These are phyloP conservation scores for Eutrema heterophyllum DNA, from an alignment of 345 rosid genomes.

Conservation along the genomic window DNA sequence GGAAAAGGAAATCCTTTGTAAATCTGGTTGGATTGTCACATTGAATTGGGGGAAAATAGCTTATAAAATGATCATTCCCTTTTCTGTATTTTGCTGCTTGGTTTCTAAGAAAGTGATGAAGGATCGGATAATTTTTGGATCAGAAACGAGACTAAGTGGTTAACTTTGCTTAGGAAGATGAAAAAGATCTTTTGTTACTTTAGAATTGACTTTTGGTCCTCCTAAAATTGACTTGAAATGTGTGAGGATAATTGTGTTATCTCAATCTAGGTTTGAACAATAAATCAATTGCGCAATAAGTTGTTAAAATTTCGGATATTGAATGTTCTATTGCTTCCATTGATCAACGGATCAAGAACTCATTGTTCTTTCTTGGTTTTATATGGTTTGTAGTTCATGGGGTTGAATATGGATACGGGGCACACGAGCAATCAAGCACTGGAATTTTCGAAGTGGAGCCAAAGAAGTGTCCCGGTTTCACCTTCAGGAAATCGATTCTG, in stretches of 20 bases:
- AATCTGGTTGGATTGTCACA: neutral
- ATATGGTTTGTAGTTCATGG: slow-evolving; percentile 56
- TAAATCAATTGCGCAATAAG: neutral
- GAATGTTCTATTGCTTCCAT: neutral
- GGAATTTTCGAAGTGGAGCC: slow-evolving; percentile 98
- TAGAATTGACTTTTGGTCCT: neutral
- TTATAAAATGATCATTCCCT: neutral
- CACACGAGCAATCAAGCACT: slow-evolving; percentile 63
- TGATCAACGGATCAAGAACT: neutral
- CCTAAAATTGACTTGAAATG: neutral
- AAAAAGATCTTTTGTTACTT: neutral
- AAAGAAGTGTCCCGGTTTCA: slow-evolving; percentile 80
- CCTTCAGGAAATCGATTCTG: slow-evolving; percentile 79
- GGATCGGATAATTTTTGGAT: neutral
- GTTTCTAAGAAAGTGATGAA: neutral
- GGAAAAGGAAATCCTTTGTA: neutral
- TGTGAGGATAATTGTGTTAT: neutral
- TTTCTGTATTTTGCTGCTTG: neutral
- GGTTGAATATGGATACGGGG: slow-evolving; percentile 91
- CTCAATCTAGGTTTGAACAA: neutral
- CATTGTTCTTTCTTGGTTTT: neutral
- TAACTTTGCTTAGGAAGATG: neutral
- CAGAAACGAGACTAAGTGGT: neutral
- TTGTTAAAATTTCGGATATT: neutral
- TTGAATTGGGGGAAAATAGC: neutral